Evolutionary conservation across 2,329 filamentous ascomycete species (phyloP).

Genomic region (Microthyrium microscopicum): DNA sequence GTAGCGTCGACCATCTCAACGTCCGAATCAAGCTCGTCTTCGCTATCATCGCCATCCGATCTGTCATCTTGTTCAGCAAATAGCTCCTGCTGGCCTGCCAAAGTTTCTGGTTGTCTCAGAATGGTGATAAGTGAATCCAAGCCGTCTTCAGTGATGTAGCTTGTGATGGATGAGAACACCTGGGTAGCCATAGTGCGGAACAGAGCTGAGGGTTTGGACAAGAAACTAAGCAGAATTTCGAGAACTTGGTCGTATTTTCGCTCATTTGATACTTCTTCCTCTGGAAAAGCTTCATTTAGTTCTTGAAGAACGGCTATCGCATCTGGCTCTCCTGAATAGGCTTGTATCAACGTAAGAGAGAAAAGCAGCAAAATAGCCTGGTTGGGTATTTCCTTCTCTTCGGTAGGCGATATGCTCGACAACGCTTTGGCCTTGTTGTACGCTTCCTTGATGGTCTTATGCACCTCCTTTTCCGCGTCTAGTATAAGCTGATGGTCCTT

Average conservation of each 20-base stretch:
- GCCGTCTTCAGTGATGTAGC: slow-evolving; percentile 55
- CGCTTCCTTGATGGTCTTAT: slow-evolving; percentile 12
- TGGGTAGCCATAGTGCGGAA: slow-evolving; percentile 77
- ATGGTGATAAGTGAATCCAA: slow-evolving; percentile 53
- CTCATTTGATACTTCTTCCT: no score
- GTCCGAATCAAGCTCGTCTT: slow-evolving; percentile 28
- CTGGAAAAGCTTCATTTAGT: slow-evolving; percentile 43
- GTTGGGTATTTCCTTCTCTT: slow-evolving; percentile 12
- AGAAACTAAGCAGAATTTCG: slow-evolving; percentile 79
- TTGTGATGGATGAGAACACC: slow-evolving; percentile 70
- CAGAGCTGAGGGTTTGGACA: slow-evolving; percentile 68
- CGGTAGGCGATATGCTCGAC: no score
- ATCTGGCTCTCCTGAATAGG: slow-evolving; percentile 81
- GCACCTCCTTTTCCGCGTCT: slow-evolving; percentile 26
- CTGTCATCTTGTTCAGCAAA: slow-evolving; percentile 38
- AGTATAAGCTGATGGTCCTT: slow-evolving; percentile 16
- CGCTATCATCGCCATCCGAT: slow-evolving; percentile 25
- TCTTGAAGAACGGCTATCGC: slow-evolving; percentile 70
- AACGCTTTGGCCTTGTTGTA: no score
- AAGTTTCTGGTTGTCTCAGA: slow-evolving; percentile 61
- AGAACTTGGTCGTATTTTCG: slow-evolving; percentile 62
- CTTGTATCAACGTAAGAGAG: slow-evolving; percentile 67
- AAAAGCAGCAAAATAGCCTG: slow-evolving; percentile 67
- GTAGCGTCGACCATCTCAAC: slow-evolving; percentile 28
- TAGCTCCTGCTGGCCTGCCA: slow-evolving; percentile 69